phyloP scores from a whole-genome alignment of 225 moss, liverwort and hornwort genomes.

The Antitrichia curtipendula region DNA sequence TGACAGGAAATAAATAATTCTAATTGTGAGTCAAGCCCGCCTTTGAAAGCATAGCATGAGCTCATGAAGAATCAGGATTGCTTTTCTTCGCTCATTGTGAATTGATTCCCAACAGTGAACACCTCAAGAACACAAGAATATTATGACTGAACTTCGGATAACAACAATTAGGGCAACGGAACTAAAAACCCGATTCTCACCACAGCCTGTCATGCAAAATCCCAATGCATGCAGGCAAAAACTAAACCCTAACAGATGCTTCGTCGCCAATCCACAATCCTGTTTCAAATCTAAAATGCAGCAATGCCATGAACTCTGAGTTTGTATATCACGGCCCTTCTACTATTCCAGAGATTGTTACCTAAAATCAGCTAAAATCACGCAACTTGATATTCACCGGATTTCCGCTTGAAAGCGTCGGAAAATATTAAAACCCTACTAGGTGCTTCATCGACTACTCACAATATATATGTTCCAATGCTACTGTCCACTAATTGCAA shows the following conservation, averaged over 20 bases:
- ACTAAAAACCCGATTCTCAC: background rate
- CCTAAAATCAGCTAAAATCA: background rate
- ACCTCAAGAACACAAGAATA: background rate
- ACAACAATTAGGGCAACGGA: background rate
- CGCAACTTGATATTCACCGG: background rate
- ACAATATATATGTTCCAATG: background rate
- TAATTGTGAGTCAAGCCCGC: background rate
- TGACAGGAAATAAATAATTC: background rate
- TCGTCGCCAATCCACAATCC: background rate
- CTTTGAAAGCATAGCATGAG: background rate
- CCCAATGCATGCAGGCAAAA: background rate
- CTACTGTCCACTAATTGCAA: background rate
- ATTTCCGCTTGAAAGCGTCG: background rate
- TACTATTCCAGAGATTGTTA: background rate
- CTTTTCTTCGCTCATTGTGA: background rate
- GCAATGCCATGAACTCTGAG: background rate
- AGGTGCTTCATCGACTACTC: background rate
- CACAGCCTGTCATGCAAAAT: background rate
- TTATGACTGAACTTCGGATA: background rate
- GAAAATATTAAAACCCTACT: background rate
- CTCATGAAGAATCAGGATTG: background rate
- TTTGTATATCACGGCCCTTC: background rate
- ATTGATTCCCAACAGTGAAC: background rate
- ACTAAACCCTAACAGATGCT: background rate
- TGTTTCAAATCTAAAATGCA: background rate